phyloP scores from a whole-genome alignment of 78 protist genomes.

The Creolimax fragrantissima region DNA sequence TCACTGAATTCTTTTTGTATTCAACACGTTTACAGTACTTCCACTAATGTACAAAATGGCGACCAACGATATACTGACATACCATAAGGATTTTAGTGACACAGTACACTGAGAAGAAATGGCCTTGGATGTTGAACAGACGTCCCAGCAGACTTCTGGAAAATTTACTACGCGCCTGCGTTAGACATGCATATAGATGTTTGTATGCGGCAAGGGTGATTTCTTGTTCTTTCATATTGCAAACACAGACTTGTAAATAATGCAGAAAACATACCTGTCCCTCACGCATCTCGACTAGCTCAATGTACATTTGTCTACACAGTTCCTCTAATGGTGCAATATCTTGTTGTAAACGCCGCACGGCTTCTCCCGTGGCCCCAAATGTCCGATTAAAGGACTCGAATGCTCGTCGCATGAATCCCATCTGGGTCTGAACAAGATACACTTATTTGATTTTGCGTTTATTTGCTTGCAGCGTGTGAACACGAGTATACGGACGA shows the following conservation, averaged over 20 bases:
- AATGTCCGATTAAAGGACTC: background rate
- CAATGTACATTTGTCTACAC: slow-evolving; percentile 40
- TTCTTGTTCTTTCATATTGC: no score
- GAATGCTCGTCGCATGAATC: background rate
- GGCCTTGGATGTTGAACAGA: slow-evolving; percentile 59
- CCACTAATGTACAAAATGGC: background rate
- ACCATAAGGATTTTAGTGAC: slow-evolving; percentile 70
- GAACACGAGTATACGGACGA: no score
- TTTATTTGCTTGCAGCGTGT: background rate
- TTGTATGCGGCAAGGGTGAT: no score
- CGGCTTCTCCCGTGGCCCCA: background rate
- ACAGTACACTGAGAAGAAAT: slow-evolving; percentile 64
- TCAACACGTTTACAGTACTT: no score
- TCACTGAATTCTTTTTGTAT: no score
- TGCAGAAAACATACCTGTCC: slow-evolving; percentile 35
- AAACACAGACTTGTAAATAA: no score
- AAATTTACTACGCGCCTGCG: slow-evolving; percentile 31
- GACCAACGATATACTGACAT: background rate
- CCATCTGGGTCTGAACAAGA: background rate
- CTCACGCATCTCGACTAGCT: slow-evolving; percentile 48
- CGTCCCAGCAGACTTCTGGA: slow-evolving; percentile 54
- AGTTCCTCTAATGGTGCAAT: background rate
- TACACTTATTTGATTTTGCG: no score
- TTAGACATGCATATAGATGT: no score
- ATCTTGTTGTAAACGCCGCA: background rate